Conservation (phyloP, 108 stramenopile species). For the Aurantiochytrium sp. region DNA sequence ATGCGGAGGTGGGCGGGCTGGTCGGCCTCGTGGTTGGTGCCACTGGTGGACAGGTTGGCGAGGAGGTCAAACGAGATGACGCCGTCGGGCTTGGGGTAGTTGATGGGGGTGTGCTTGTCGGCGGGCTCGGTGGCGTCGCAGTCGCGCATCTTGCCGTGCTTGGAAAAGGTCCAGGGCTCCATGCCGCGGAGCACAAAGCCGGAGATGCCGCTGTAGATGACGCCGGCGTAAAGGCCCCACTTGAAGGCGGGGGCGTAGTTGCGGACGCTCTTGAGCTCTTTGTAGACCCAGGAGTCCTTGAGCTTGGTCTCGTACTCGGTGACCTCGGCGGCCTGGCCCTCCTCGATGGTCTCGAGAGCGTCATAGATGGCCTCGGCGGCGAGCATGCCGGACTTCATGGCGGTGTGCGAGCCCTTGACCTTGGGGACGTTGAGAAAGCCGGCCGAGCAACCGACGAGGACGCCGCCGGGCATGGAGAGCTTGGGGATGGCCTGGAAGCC, state of each 20-base stretch:
- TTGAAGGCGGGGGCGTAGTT: slow-evolving; percentile 93
- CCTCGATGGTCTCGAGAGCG: slow-evolving; percentile 54
- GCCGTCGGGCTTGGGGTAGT: slow-evolving; percentile 91
- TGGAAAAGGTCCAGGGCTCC: slow-evolving; percentile 90
- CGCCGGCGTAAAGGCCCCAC: slow-evolving; percentile 82
- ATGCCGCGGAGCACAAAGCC: slow-evolving; percentile 80
- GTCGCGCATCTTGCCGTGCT: slow-evolving; percentile 41
- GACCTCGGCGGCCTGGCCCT: slow-evolving; percentile 49
- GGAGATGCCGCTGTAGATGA: slow-evolving; percentile 81
- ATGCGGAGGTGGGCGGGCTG: slow-evolving; percentile 92
- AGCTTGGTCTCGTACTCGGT: slow-evolving; percentile 48
- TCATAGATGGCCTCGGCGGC: slow-evolving; percentile 88
- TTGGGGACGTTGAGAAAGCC: slow-evolving; percentile 97
- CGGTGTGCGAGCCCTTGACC: slow-evolving; percentile 98
- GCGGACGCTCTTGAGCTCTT: slow-evolving; percentile 86
- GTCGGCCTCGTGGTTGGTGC: slow-evolving; percentile 94
- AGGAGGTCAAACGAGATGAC: slow-evolving; percentile 89
- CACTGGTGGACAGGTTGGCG: slow-evolving; percentile 85
- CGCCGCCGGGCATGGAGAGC: slow-evolving; percentile 38
- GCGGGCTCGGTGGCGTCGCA: slow-evolving; percentile 68
- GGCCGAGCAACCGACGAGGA: slow-evolving; percentile 86
- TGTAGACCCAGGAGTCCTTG: slow-evolving; percentile 83
- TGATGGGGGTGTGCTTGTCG: slow-evolving; percentile 60
- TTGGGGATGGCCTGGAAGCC: not conserved
- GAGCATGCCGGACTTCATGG: slow-evolving; percentile 87